Evolutionary conservation across 2,329 filamentous ascomycete species (phyloP).

Genomic region (Metarhizium humberi): DNA sequence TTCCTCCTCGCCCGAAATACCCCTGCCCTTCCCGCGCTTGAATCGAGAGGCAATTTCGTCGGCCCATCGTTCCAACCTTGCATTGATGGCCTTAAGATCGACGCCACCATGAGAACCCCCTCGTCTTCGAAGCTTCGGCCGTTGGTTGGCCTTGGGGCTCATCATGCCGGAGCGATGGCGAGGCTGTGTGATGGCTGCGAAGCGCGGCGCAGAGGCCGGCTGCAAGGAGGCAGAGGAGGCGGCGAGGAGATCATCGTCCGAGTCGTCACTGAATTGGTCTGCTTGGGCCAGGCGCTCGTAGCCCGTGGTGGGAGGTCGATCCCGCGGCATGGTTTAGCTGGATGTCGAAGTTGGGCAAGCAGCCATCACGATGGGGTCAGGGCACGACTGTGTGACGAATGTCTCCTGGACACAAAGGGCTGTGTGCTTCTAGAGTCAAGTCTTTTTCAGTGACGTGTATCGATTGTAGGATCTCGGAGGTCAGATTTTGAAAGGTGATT

Average conservation of each 20-base stretch:
- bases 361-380: constrained; percentile 1
- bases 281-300: constrained; percentile 80
- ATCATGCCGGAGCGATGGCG: constrained; percentile 51
- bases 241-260: constrained; percentile 52
- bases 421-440: not conserved
- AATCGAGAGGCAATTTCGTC: constrained; percentile 97
- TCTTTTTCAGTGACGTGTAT: too few species aligned
- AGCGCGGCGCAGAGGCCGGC: constrained; percentile 49
- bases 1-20: constrained; percentile 66
- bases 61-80: constrained; percentile 88
- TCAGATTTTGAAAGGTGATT: not conserved
- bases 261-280: constrained; percentile 65
- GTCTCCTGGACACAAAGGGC: not conserved
- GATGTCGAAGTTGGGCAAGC: not conserved
- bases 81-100: constrained; percentile 97
- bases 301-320: constrained; percentile 65
- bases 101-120: constrained; percentile 73
- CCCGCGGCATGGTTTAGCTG: constrained; percentile 47
- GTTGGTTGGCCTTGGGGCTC: constrained; percentile 35
- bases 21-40: constrained; percentile 73
- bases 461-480: not conserved
- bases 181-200: constrained; percentile 54
- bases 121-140: constrained; percentile 35
- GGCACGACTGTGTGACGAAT: not conserved
- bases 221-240: constrained; percentile 48